phyloP scores from a whole-genome alignment of 306 rosid genomes.

The Gynostemma pentaphyllum region DNA sequence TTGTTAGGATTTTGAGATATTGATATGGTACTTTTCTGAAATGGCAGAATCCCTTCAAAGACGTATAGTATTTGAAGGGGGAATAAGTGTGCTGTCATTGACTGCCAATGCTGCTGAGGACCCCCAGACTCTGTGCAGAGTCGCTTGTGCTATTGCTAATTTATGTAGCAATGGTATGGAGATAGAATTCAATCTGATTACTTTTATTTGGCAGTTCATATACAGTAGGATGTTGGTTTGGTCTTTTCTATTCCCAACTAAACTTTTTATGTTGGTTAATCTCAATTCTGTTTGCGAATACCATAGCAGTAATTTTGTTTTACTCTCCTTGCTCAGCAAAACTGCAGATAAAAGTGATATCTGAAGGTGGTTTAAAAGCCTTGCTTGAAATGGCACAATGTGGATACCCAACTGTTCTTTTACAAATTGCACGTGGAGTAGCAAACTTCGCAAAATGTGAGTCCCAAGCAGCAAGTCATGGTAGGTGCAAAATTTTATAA shows the following conservation, averaged over 20 bases:
- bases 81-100: conserved; percentile 74
- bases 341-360: conserved; percentile 63
- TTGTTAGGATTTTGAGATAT: conserved; percentile 17
- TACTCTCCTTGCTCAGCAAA: conserved; percentile 37
- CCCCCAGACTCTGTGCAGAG: conserved; percentile 97
- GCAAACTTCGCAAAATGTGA: conserved; percentile 98
- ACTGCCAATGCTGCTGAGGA: conserved; percentile 98
- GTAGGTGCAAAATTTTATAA: conserved; percentile 24
- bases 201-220: too few relatives aligned
- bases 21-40: conserved; percentile 22
- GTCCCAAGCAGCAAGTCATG: conserved; percentile 83
- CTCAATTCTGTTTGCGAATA: not conserved
- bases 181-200: too few relatives aligned
- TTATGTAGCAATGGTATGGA: conserved; percentile 85
- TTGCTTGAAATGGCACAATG: conserved; percentile 90
- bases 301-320: not conserved
- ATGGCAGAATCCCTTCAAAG: conserved; percentile 86
- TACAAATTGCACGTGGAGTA: conserved; percentile 95
- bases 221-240: not conserved
- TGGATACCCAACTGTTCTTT: conserved; percentile 93
- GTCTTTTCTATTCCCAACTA: not conserved
- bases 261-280: not conserved
- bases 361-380: conserved; percentile 94
- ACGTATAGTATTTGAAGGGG: conserved; percentile 85
- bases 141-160: conserved; percentile 96